These are phyloP conservation scores for Aureobasidium uvarum DNA, from an alignment of 2,329 filamentous ascomycete genomes.

Conservation along the genomic window DNA sequence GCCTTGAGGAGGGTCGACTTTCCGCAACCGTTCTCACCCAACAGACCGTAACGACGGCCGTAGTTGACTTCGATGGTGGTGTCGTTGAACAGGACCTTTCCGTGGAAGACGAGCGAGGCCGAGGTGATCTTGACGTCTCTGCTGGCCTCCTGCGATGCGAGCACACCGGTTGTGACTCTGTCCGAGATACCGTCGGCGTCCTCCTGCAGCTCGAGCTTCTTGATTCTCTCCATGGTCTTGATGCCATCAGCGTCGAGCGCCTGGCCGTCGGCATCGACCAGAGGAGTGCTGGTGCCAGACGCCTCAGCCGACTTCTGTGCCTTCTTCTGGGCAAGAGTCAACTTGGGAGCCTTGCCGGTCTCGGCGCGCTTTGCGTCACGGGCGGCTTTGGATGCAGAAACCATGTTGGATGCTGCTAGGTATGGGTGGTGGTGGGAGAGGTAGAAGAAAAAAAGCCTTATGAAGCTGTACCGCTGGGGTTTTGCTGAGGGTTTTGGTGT, in stretches of 20 bases:
- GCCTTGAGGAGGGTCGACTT: constrained; percentile 98
- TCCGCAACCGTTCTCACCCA: constrained; percentile 98
- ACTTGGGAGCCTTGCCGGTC: constrained; percentile 70
- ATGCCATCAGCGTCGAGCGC: constrained; percentile 59
- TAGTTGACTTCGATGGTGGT: constrained; percentile 90
- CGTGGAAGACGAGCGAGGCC: constrained; percentile 93
- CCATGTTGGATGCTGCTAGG: constrained; percentile 49
- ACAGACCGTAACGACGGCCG: constrained; percentile 86
- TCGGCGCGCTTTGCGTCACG: constrained; percentile 64
- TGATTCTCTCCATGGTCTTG: constrained; percentile 72
- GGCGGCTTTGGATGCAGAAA: constrained; percentile 67
- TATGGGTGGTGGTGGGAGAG: constrained; percentile 6
- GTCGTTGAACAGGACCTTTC: constrained; percentile 91
- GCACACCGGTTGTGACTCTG: constrained; percentile 95
- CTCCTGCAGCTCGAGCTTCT: constrained; percentile 87
- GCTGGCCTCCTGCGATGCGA: constrained; percentile 78
- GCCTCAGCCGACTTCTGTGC: constrained; percentile 51
- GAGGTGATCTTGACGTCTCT: constrained; percentile 98
- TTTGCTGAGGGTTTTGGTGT: constrained; percentile 14
- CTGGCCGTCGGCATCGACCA: constrained; percentile 63
- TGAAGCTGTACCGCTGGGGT: not conserved
- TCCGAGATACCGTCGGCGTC: constrained; percentile 96
- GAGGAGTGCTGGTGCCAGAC: constrained; percentile 63
- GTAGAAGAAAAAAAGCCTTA: constrained; percentile 23
- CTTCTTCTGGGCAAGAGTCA: constrained; percentile 67